Conservation (phyloP, 495 filamentous ascomycete species). For the Bacidia gigantensis region DNA sequence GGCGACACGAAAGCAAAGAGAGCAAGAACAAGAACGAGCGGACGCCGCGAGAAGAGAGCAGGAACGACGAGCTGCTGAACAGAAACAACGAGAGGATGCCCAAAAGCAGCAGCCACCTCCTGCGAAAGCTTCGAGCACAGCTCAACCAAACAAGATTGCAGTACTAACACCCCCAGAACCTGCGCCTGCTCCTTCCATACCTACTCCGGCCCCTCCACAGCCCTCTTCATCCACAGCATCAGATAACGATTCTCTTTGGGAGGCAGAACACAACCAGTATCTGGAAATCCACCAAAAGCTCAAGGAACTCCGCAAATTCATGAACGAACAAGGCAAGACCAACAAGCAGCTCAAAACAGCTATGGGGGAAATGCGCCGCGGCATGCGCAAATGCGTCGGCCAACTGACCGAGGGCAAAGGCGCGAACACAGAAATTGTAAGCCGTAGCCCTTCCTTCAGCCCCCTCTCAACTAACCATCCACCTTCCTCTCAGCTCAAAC, state of each 20-base stretch:
- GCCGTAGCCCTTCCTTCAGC: slow-evolving; percentile 24
- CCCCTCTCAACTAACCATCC: slow-evolving; percentile 8
- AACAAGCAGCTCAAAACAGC: slow-evolving; percentile 44
- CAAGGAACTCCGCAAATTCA: slow-evolving; percentile 52
- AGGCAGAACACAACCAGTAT: slow-evolving; percentile 44
- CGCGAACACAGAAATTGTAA: slow-evolving; percentile 39
- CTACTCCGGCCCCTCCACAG: not conserved
- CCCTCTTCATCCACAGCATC: slow-evolving; percentile 4
- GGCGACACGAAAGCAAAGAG: slow-evolving; percentile 17
- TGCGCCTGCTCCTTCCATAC: not conserved
- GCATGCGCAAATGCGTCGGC: slow-evolving; percentile 56
- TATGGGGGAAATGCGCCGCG: slow-evolving; percentile 63
- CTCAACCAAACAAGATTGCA: slow-evolving; percentile 2
- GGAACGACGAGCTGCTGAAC: slow-evolving; percentile 14
- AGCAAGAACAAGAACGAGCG: slow-evolving; percentile 23
- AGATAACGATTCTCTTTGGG: slow-evolving; percentile 21
- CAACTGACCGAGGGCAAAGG: slow-evolving; percentile 54
- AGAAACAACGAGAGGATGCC: not conserved
- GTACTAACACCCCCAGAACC: not conserved
- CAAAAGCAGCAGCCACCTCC: not conserved
- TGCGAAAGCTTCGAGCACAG: not conserved
- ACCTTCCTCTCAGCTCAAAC: slow-evolving; percentile 1
- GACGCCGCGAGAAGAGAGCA: slow-evolving; percentile 29
- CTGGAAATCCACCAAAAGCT: slow-evolving; percentile 55
- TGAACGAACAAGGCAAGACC: slow-evolving; percentile 34